Evolutionary conservation across 768 basidiomycete genomes (phyloP).

Genomic region (Termitomyces sp.): DNA sequence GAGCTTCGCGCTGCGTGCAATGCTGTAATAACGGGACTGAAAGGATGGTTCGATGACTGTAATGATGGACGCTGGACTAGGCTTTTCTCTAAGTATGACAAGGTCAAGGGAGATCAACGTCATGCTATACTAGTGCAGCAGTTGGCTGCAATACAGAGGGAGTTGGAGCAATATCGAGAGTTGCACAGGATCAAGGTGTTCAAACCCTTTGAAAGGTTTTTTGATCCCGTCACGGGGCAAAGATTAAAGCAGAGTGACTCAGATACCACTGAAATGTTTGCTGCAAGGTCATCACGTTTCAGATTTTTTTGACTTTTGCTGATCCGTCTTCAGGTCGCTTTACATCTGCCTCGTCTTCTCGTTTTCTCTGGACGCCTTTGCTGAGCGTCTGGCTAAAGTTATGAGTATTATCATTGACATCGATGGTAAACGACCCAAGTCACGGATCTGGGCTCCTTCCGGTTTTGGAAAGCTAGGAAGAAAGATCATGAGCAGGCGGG

Average conservation of each 20-base stretch:
- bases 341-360: constrained; percentile 42
- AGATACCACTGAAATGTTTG: constrained; percentile 27
- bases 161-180: constrained; percentile 27
- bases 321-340: constrained; percentile 25
- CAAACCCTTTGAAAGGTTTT: constrained; percentile 35
- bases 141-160: constrained; percentile 19
- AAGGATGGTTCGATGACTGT: constrained; percentile 29
- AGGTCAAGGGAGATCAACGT: constrained; percentile 17
- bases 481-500: constrained; percentile 23
- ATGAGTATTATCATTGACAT: constrained; percentile 27
- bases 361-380: constrained; percentile 35
- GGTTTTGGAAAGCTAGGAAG: constrained; percentile 32
- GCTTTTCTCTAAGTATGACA: constrained; percentile 21
- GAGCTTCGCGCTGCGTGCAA: constrained; percentile 28
- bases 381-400: constrained; percentile 27
- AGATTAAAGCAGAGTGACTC: constrained; percentile 16
- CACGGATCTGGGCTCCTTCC: constrained; percentile 37
- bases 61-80: constrained; percentile 31
- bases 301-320: background rate
- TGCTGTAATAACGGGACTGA: constrained; percentile 14
- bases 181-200: constrained; percentile 30
- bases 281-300: constrained; percentile 25
- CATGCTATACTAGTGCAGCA: constrained; percentile 20
- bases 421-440: constrained; percentile 27
- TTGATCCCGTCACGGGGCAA: constrained; percentile 29